These are phyloP conservation scores for Nyssa sinensis DNA, from an alignment of 148 eudicot species.

Conservation along the genomic window DNA sequence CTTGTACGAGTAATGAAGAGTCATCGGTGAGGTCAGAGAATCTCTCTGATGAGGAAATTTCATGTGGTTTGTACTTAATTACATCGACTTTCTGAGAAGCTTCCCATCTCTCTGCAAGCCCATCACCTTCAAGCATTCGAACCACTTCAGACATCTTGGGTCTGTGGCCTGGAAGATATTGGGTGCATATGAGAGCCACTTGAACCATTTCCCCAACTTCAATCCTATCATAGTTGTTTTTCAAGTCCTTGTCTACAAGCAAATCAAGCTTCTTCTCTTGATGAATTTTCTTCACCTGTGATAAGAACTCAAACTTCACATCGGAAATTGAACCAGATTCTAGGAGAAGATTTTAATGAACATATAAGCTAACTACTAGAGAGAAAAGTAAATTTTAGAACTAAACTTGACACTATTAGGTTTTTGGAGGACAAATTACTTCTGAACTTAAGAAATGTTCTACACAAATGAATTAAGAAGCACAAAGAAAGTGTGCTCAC, in stretches of 20 bases:
- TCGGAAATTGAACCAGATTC: neutral
- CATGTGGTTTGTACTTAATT: conserved; percentile 39
- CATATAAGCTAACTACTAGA: too few relatives aligned
- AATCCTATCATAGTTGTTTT: conserved; percentile 43
- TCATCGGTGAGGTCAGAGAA: conserved; percentile 76
- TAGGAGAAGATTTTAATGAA: too few relatives aligned
- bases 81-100: conserved; percentile 64
- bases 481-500: conserved; percentile 29
- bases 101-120: conserved; percentile 79
- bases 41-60: conserved; percentile 54
- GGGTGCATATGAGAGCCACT: conserved; percentile 69
- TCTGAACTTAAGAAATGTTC: neutral
- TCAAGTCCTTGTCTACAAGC: conserved; percentile 60
- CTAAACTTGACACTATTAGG: too few relatives aligned
- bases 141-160: conserved; percentile 83
- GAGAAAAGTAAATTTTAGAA: neutral
- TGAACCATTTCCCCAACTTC: conserved; percentile 69
- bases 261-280: conserved; percentile 62
- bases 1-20: conserved; percentile 64
- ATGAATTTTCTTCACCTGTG: conserved; percentile 64
- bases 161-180: conserved; percentile 54
- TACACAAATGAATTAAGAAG: neutral
- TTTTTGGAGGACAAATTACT: too few relatives aligned
- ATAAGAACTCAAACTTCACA: neutral
- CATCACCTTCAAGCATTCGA: conserved; percentile 78